Evolutionary conservation across 225 moss, liverwort and hornwort genomes (phyloP).

Genomic region (Thuidium tamariscinum): DNA sequence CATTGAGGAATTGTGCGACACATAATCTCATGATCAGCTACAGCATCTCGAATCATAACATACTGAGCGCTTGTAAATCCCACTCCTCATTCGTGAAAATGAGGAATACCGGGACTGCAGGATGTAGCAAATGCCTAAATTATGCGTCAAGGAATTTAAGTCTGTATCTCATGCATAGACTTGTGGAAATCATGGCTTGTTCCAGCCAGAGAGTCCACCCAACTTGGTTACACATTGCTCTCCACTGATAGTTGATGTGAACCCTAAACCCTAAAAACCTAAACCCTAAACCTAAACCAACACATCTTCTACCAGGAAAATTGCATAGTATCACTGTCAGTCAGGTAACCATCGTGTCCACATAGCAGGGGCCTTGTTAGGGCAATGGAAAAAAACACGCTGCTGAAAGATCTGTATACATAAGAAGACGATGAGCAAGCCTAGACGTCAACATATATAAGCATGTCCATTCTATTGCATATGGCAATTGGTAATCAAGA

Average conservation of each 20-base stretch:
- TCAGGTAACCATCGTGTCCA: conserved; percentile 6
- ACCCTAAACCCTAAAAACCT: neutral
- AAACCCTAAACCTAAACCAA: neutral
- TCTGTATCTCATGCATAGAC: neutral
- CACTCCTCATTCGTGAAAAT: neutral
- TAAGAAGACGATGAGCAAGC: neutral
- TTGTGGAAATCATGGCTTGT: neutral
- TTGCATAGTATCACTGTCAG: neutral
- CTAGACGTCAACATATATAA: neutral
- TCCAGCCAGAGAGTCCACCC: neutral
- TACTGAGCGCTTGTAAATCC: neutral
- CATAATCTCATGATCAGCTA: neutral
- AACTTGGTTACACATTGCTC: neutral
- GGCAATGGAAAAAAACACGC: conserved; percentile 33
- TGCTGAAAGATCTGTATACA: conserved; percentile 17
- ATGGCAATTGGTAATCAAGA: neutral
- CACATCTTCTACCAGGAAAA: conserved; percentile 10
- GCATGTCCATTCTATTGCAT: neutral
- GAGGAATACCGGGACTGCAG: too few relatives aligned
- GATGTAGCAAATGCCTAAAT: neutral
- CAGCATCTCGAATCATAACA: neutral
- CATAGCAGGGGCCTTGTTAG: conserved; percentile 46
- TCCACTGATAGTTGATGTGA: neutral
- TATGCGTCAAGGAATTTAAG: neutral
- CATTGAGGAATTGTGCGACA: neutral